These are phyloP conservation scores for Pythium graminicola DNA, from an alignment of 352 stramenopile species.

Conservation along the genomic window DNA sequence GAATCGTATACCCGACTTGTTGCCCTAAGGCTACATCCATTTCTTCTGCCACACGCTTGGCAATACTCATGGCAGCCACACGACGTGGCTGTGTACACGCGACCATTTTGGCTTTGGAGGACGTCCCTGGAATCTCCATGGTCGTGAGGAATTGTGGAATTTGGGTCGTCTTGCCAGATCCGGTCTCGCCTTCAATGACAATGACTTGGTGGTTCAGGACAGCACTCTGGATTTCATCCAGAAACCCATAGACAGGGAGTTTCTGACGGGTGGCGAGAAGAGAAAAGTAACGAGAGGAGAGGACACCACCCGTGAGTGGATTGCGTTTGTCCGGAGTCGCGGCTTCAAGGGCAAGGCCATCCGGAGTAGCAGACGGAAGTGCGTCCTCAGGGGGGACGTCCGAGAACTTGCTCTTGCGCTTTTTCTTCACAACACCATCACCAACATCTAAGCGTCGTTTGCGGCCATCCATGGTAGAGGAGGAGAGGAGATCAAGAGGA, in stretches of 20 bases:
- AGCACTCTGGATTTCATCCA: conserved; percentile 94
- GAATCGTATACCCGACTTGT: conserved; percentile 90
- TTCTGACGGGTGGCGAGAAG: conserved; percentile 93
- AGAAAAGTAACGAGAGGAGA: conserved; percentile 89
- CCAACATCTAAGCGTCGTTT: conserved; percentile 66
- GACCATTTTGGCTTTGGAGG: too few relatives aligned
- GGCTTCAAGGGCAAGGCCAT: neutral
- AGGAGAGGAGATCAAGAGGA: neutral
- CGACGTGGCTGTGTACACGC: conserved; percentile 97
- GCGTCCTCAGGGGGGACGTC: conserved; percentile 31
- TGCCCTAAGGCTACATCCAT: conserved; percentile 92
- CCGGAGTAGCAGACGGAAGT: neutral
- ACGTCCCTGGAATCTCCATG: conserved; percentile 86
- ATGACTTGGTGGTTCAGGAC: conserved; percentile 94
- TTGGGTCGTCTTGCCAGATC: conserved; percentile 97
- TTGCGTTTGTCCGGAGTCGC: conserved; percentile 48
- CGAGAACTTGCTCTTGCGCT: conserved; percentile 79
- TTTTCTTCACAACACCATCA: conserved; percentile 35
- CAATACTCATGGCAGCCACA: conserved; percentile 98
- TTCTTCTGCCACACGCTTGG: conserved; percentile 97
- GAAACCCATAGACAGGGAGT: conserved; percentile 96
- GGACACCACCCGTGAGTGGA: conserved; percentile 86
- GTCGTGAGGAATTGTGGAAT: conserved; percentile 93
- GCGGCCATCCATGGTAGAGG: conserved; percentile 40
- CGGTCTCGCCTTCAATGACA: conserved; percentile 98